Base-by-base conservation (phyloP, 441 rosid species). In the Flueggea neowawraea region DNA sequence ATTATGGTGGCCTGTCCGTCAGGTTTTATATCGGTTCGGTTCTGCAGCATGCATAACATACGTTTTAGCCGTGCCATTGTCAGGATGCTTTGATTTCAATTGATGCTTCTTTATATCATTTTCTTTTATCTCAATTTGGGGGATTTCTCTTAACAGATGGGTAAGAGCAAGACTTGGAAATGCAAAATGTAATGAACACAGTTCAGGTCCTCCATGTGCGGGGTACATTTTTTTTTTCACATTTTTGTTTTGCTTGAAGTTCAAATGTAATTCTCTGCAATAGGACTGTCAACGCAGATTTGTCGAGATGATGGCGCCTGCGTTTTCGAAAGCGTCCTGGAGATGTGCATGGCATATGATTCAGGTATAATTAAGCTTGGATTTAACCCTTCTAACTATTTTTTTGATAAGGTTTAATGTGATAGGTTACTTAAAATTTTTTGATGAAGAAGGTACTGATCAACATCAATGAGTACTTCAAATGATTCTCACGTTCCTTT, bases 281-380 rank as follows among this genome's bases (percentile, higher is more conserved):
- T 22, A 22, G 28, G 28, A 22, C 28, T 22, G 28, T 22, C 28
- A 22, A 4, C 52, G 53, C 79, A 88, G 94, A 73, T 88, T 86
- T 83, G 91, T 88, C 2, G 91, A 91, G 78, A 81, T 91, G 87
- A 88, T 87, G 96, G 92, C 90, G 52, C 97, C 97, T 49, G 94
- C 87, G 68, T 91, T 91, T 80, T 88, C 97, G 14, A 75, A 61
- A 67, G 85, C 81, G 55, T 82, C 94, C 10, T 86, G 97, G 97
- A 78, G 79, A 43, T 91, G 96, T 64, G 68, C 84, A n/a, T 91
- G 97, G 96, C 76, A 82, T 68, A 78, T 87, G 89, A 85, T 91
- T 80, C 97, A 87, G 94, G 96, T 85, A 71, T 43, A 22, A 22
- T 22, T 22, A 22, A 22, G 28, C 28, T 22, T 22, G 28, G 28